Evolutionary conservation across 176 grass and related monocot genomes (phyloP), one percentile per base, ranked within the genome.

Genomic region (maize (Zea mays)): DNA sequence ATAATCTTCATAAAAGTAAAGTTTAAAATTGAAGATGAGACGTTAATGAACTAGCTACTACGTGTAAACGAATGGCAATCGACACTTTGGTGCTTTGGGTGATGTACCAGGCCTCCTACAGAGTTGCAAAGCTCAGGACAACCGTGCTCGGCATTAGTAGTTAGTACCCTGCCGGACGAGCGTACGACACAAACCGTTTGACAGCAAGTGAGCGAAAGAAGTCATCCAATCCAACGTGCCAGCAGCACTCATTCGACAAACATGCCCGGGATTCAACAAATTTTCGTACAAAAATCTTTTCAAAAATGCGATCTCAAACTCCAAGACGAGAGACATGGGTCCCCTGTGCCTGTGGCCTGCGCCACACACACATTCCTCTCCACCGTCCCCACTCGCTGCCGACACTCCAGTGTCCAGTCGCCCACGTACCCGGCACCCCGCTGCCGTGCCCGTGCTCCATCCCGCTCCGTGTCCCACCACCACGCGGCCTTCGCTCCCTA

Each of bases 371-470:
- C 39, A 82, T 74, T 73, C 60, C 62, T 27, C 27, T 27, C 27
- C 27, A 27, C 17, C 41, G 38, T 27, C 6, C 45, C 21, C 40
- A 10, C 12, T 57, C 41, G 39, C 78, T 39, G 85, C 80, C 85
- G 85, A 83, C 80, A 83, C 85, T 82, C 34, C 49, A 5, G 57
- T 79, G 67, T 27, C 27, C 27, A 27, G 78, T 33, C 74, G 62
- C 38, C 8, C 54, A 71, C 62, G 77, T 69, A 65, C 73, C 67
- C 15, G 66, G 69, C 78, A 36, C 27, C 27, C 63, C 12, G 50
- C 56, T 75, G 69, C 17, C 2, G 61, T 83, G 74, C 80, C 17
- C 2, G 61, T 83, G 74, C 80, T 49, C 69, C 75, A 16, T 0
- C 54, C 4, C 48, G 1, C 76, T 16, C 65, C 43, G 51, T 2